phyloP scores from a whole-genome alignment of 306 rosid genomes.

The Vigna nakashimae region DNA sequence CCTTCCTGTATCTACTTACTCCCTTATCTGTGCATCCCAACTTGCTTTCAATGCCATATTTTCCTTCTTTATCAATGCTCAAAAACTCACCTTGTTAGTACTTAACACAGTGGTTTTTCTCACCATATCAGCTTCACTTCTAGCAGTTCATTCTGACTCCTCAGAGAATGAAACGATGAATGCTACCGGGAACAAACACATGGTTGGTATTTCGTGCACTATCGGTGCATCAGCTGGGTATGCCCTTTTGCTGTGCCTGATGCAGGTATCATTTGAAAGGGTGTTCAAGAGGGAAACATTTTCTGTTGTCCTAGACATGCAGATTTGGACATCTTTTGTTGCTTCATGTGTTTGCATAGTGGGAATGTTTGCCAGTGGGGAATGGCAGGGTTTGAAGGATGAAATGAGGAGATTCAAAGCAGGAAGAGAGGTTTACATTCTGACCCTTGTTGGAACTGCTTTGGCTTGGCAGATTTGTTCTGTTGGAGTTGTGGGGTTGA shows the following conservation, averaged over 20 bases:
- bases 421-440: slow-evolving; percentile 57
- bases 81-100: slow-evolving; percentile 63
- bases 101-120: slow-evolving; percentile 68
- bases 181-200: slow-evolving; percentile 46
- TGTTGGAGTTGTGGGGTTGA: slow-evolving; percentile 71
- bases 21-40: slow-evolving; percentile 75
- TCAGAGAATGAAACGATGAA: slow-evolving; percentile 41
- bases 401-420: slow-evolving; percentile 58
- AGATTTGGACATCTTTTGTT: slow-evolving; percentile 66
- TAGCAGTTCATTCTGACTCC: slow-evolving; percentile 66
- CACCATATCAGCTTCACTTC: slow-evolving; percentile 63
- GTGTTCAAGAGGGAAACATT: slow-evolving; percentile 68
- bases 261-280: slow-evolving; percentile 69
- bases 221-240: slow-evolving; percentile 70
- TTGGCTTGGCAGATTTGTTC: slow-evolving; percentile 76
- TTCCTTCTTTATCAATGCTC: slow-evolving; percentile 71
- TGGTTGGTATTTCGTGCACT: slow-evolving; percentile 57
- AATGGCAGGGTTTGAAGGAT: slow-evolving; percentile 57
- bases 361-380: slow-evolving; percentile 69
- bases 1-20: slow-evolving; percentile 78
- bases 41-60: slow-evolving; percentile 75
- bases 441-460: slow-evolving; percentile 62
- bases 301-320: slow-evolving; percentile 72
- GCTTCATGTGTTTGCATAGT: slow-evolving; percentile 62
- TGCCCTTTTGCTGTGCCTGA: slow-evolving; percentile 69